phyloP scores from a whole-genome alignment of 768 basidiomycete genomes.

The Dentipellis fragilis region DNA sequence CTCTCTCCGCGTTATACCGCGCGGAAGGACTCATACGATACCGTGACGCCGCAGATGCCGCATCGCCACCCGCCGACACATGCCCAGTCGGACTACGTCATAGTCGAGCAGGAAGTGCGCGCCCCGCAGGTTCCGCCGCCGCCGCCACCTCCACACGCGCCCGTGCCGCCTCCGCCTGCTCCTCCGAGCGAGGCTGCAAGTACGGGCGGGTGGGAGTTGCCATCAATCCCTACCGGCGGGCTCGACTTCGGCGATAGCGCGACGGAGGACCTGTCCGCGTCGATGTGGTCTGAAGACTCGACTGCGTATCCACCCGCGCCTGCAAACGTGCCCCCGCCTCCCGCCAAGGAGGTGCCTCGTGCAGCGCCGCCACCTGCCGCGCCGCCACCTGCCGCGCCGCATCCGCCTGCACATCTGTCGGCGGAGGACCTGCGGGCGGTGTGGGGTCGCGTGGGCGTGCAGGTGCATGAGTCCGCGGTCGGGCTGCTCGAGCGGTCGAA shows the following conservation, averaged over 20 bases:
- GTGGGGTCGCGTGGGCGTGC: conserved; percentile 67
- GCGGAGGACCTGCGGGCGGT: conserved; percentile 61
- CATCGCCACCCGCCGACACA: conserved; percentile 21
- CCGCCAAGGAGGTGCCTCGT: not conserved
- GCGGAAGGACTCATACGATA: conserved; percentile 9
- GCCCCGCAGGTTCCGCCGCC: conserved; percentile 28
- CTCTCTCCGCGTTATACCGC: not conserved
- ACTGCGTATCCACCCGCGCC: conserved; percentile 22
- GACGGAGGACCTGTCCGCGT: conserved; percentile 41
- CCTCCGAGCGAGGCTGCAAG: conserved; percentile 26
- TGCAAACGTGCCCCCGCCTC: conserved; percentile 18
- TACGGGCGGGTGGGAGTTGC: conserved; percentile 52
- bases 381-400: conserved; percentile 4
- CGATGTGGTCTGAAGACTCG: conserved; percentile 53
- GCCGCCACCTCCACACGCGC: conserved; percentile 35
- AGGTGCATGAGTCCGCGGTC: conserved; percentile 61
- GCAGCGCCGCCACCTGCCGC: conserved; percentile 1
- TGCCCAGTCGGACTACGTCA: conserved; percentile 22
- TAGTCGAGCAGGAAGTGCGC: conserved; percentile 20
- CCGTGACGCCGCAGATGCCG: conserved; percentile 11
- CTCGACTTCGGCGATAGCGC: conserved; percentile 38
- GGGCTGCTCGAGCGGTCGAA: conserved; percentile 67
- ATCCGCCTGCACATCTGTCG: conserved; percentile 29
- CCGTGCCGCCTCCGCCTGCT: conserved; percentile 24
- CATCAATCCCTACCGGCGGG: conserved; percentile 43